phyloP scores from a whole-genome alignment of 495 filamentous ascomycete genomes.

The Aspergillus asperescens region DNA sequence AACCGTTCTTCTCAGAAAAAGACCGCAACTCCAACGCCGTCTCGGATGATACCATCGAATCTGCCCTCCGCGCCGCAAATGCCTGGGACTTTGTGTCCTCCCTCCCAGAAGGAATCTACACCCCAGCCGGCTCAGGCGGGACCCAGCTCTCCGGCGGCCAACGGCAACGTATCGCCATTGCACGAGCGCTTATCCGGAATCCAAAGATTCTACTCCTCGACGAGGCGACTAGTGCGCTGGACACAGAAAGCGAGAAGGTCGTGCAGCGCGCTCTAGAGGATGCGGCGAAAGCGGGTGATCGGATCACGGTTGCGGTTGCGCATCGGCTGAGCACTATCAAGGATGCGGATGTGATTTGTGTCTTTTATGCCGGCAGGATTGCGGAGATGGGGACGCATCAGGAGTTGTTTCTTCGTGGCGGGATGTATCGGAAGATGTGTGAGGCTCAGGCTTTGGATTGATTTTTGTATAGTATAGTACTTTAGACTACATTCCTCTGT shows the following conservation, averaged over 20 bases:
- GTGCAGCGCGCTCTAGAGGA: conserved; percentile 75
- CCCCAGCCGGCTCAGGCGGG: conserved; percentile 70
- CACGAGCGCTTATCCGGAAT: conserved; percentile 65
- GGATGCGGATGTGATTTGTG: conserved; percentile 78
- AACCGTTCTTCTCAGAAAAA: not conserved
- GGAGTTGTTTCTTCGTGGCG: conserved; percentile 47
- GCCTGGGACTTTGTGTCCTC: conserved; percentile 88
- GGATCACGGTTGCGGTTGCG: conserved; percentile 75
- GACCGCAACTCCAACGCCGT: conserved; percentile 49
- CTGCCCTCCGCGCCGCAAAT: conserved; percentile 80
- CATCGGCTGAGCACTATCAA: conserved; percentile 75
- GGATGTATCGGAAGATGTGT: conserved; percentile 3
- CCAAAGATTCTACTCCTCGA: conserved; percentile 70
- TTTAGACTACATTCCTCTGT: too few species aligned
- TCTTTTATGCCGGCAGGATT: conserved; percentile 69
- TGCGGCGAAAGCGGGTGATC: conserved; percentile 54
- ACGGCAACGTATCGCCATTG: conserved; percentile 76
- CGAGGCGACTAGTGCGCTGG: conserved; percentile 76
- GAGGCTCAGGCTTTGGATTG: conserved; percentile 8
- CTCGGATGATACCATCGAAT: conserved; percentile 60
- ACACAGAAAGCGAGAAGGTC: conserved; percentile 76
- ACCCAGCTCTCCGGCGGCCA: conserved; percentile 76
- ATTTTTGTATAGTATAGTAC: too few species aligned
- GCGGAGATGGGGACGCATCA: conserved; percentile 68
- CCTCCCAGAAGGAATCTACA: conserved; percentile 67